A percentile compares a stretch with the other conserved stretches of the same genome.
Conservation (phyloP, 1,139 yeast genomes). For the Spathaspora sp. region DNA sequence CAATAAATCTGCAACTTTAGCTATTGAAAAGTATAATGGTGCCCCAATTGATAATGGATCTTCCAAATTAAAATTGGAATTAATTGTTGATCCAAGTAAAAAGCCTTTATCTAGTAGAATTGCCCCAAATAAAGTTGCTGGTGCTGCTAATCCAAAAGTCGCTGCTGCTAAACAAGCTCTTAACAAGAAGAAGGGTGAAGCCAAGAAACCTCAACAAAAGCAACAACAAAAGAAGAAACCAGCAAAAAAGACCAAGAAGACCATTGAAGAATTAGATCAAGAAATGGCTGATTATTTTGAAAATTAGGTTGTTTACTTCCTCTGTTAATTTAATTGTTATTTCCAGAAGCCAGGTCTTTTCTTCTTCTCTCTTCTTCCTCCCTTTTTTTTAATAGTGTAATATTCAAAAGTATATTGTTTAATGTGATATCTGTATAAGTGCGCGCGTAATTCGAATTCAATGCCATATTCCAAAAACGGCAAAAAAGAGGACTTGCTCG, state of each 20-base stretch:
- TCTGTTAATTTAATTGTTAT: neutral
- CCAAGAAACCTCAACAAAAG: conserved; percentile 18
- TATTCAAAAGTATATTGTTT: neutral
- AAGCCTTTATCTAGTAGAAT: conserved; percentile 77
- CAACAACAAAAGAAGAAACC: conserved; percentile 31
- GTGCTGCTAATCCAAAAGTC: conserved; percentile 23
- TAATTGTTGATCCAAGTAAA: conserved; percentile 81
- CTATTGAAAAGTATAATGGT: conserved; percentile 84
- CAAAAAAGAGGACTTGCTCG: no score
- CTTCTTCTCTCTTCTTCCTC: no score
- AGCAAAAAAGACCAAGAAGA: conserved; percentile 61
- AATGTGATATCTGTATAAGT: no score
- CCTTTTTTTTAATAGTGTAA: neutral
- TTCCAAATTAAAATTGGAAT: conserved; percentile 74
- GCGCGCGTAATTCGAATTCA: no score
- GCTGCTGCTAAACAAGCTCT: conserved; percentile 22
- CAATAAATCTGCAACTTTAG: conserved; percentile 63
- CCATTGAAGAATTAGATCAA: conserved; percentile 87
- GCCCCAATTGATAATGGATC: conserved; percentile 92
- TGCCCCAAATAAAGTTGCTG: conserved; percentile 24
- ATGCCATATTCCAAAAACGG: no score
- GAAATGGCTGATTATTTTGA: conserved; percentile 88
- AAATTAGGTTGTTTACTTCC: conserved; percentile 4
- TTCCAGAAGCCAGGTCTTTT: neutral
- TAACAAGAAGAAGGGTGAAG: conserved; percentile 24